Evolutionary conservation across 805 yeast species (phyloP).

Genomic region (Myxozyma geophila): DNA sequence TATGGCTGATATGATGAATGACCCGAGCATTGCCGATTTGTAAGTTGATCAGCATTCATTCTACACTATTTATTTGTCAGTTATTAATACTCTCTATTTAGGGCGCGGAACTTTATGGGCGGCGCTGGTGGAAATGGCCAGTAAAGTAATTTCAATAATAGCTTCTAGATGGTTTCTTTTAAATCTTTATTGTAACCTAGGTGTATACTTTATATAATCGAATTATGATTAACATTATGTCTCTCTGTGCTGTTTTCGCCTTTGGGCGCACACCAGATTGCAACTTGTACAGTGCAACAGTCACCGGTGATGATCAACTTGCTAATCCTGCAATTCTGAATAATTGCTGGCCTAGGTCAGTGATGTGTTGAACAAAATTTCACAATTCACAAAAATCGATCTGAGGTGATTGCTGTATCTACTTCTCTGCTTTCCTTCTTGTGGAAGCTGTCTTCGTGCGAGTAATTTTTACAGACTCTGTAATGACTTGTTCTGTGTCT

Average conservation of each 20-base stretch:
- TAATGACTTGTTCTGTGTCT: background rate
- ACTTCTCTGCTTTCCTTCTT: background rate
- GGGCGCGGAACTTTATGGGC: constrained; percentile 34
- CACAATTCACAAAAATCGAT: constrained; percentile 27
- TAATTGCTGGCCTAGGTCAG: constrained; percentile 20
- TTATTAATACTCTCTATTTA: background rate
- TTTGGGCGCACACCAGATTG: constrained; percentile 1
- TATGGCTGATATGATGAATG: constrained; percentile 73
- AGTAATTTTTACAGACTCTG: background rate
- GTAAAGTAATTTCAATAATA: background rate
- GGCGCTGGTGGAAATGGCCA: constrained; percentile 15
- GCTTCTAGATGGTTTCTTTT: background rate
- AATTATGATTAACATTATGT: background rate
- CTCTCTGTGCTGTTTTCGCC: background rate
- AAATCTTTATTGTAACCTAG: background rate
- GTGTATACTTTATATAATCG: too few relatives aligned
- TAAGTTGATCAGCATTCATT: constrained; percentile 8
- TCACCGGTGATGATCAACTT: constrained; percentile 28
- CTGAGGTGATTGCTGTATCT: constrained; percentile 13
- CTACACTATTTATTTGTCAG: background rate
- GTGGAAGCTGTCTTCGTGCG: background rate
- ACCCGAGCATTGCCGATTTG: constrained; percentile 53
- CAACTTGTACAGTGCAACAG: background rate
- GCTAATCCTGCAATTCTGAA: constrained; percentile 35
- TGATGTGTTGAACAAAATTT: constrained; percentile 25